Percentiles rank a stretch among this genome's conserved stretches.
phyloP scores from a whole-genome alignment of 176 grass and related monocot species.

The Urochloa ruziziensis region DNA sequence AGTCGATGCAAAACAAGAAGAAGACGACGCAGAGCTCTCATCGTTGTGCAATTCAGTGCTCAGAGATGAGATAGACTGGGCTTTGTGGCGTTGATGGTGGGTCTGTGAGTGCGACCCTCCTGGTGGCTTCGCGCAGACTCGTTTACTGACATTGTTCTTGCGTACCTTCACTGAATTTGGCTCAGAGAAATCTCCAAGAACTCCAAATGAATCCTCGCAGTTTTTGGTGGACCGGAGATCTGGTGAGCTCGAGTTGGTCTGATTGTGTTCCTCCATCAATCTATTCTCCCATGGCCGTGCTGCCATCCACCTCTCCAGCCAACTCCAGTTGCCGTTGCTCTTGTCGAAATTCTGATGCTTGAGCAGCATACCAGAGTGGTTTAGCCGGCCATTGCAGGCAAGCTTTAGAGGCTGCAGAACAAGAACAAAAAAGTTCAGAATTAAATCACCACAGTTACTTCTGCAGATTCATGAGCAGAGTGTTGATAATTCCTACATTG shows the following conservation, averaged over 20 bases:
- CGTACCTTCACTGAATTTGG: slow-evolving; percentile 58
- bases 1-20: slow-evolving; percentile 68
- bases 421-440: slow-evolving; percentile 4
- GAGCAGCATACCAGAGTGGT: slow-evolving; percentile 40
- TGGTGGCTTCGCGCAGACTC: slow-evolving; percentile 63
- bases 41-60: slow-evolving; percentile 80
- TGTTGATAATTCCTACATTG: slow-evolving; percentile 8
- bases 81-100: slow-evolving; percentile 46
- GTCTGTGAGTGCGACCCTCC: neutral
- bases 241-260: slow-evolving; percentile 38
- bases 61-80: slow-evolving; percentile 61
- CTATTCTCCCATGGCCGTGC: slow-evolving; percentile 87
- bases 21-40: slow-evolving; percentile 76
- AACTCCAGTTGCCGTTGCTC: slow-evolving; percentile 82
- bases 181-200: slow-evolving; percentile 47
- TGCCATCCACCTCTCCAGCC: slow-evolving; percentile 96
- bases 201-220: slow-evolving; percentile 41
- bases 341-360: slow-evolving; percentile 63
- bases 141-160: slow-evolving; percentile 71
- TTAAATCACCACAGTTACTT: neutral
- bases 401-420: slow-evolving; percentile 56
- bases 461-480: neutral
- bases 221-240: slow-evolving; percentile 40
- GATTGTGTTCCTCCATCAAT: slow-evolving; percentile 80
- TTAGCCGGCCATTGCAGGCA: slow-evolving; percentile 29